phyloP scores from a whole-genome alignment of 2,329 filamentous ascomycete species.

The Hymenoscyphus salicellus region DNA sequence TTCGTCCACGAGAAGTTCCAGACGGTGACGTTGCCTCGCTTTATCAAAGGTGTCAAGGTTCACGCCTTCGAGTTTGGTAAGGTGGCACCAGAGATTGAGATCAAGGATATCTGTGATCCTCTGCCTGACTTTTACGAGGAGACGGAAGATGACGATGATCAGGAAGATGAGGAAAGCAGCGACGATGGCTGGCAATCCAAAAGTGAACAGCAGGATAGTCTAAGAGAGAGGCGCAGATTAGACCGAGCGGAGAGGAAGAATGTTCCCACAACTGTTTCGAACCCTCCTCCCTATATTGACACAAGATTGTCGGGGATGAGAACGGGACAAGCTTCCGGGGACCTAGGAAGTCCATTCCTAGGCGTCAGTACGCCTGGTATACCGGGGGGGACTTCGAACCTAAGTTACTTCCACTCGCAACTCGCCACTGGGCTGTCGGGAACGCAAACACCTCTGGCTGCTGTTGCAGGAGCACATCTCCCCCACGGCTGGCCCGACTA shows the following conservation, averaged over 20 bases:
- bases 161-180: conserved; percentile 48
- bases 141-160: conserved; percentile 61
- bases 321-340: conserved; percentile 35
- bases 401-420: conserved; percentile 81
- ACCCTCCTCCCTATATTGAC: conserved; percentile 41
- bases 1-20: conserved; percentile 98
- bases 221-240: conserved; percentile 38
- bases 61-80: conserved; percentile 91
- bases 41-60: conserved; percentile 94
- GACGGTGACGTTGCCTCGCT: conserved; percentile 82
- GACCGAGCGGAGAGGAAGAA: conserved; percentile 37
- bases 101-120: conserved; percentile 96
- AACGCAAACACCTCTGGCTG: conserved; percentile 74
- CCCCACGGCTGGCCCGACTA: conserved; percentile 48
- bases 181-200: conserved; percentile 35
- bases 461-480: conserved; percentile 69
- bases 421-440: conserved; percentile 69
- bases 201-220: conserved; percentile 21
- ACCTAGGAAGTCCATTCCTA: conserved; percentile 55
- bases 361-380: conserved; percentile 61
- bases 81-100: conserved; percentile 77
- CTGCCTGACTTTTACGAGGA: conserved; percentile 95
- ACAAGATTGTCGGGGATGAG: conserved; percentile 37
- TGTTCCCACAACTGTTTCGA: conserved; percentile 23
- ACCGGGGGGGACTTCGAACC: conserved; percentile 69